Evolutionary conservation across 2,329 filamentous ascomycete species (phyloP).

Genomic region (Fusarium sp.): DNA sequence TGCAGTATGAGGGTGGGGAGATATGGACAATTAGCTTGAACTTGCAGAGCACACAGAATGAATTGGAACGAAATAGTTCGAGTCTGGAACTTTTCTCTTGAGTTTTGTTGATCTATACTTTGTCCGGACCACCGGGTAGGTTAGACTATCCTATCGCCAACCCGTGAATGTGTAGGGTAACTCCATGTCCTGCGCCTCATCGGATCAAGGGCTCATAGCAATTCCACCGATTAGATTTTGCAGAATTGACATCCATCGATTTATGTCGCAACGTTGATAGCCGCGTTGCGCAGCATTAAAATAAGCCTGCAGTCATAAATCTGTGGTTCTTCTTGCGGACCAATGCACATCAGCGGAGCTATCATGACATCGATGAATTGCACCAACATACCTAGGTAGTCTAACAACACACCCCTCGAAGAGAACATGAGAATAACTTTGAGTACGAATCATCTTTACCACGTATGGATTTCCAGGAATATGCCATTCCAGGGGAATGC

Average conservation of each 20-base stretch:
- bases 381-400: neutral
- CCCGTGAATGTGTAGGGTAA: conserved; percentile 37
- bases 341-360: conserved; percentile 8
- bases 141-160: conserved; percentile 7
- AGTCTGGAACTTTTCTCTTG: neutral
- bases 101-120: neutral
- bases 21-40: neutral
- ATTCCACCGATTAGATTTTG: conserved; percentile 18
- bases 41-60: neutral
- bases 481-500: conserved; percentile 6
- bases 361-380: conserved; percentile 2
- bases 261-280: conserved; percentile 20
- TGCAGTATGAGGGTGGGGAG: conserved; percentile 2
- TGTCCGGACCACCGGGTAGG: conserved; percentile 14
- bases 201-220: conserved; percentile 23
- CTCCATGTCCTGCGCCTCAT: conserved; percentile 2
- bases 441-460: conserved; percentile 1
- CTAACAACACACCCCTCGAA: conserved; percentile 36
- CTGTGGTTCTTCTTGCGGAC: conserved; percentile 13
- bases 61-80: neutral
- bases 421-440: neutral
- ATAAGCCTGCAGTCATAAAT: neutral
- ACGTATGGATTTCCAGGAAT: neutral
- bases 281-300: conserved; percentile 12
- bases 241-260: conserved; percentile 20